Conservation (phyloP, 1,139 yeast genomes). For the Geotrichum macrosporum region DNA sequence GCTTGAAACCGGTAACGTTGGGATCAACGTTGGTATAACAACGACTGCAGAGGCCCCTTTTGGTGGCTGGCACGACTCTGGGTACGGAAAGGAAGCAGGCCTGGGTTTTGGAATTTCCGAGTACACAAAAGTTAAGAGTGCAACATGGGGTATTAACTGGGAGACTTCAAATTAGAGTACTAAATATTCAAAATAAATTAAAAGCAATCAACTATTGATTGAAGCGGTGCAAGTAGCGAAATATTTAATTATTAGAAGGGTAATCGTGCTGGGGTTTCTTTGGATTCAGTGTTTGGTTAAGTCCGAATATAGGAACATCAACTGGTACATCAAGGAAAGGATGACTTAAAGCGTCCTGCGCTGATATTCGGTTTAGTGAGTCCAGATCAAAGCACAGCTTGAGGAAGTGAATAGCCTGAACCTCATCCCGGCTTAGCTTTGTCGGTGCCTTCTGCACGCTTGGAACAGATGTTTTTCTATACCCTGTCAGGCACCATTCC, state of each 20-base stretch:
- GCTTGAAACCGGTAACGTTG: conserved; percentile 59
- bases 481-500: conserved; percentile 37
- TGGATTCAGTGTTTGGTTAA: neutral
- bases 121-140: conserved; percentile 52
- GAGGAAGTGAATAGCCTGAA: conserved; percentile 50
- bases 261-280: neutral
- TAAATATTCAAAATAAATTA: too few relatives aligned
- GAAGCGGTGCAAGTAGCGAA: too few relatives aligned
- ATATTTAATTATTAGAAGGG: too few relatives aligned
- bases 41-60: conserved; percentile 60
- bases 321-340: conserved; percentile 45
- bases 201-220: too few relatives aligned
- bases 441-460: conserved; percentile 10
- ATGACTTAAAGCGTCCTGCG: conserved; percentile 52
- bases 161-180: neutral
- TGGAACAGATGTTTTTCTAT: conserved; percentile 8
- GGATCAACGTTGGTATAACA: conserved; percentile 56
- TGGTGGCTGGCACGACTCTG: conserved; percentile 61
- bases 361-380: conserved; percentile 51
- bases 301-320: conserved; percentile 10
- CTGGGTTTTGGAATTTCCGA: conserved; percentile 58
- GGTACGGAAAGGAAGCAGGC: conserved; percentile 60
- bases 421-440: conserved; percentile 30
- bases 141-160: conserved; percentile 35
- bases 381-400: conserved; percentile 54